Base-by-base conservation (phyloP, 495 filamentous ascomycete species). In the Jackrogersella multiformis region DNA sequence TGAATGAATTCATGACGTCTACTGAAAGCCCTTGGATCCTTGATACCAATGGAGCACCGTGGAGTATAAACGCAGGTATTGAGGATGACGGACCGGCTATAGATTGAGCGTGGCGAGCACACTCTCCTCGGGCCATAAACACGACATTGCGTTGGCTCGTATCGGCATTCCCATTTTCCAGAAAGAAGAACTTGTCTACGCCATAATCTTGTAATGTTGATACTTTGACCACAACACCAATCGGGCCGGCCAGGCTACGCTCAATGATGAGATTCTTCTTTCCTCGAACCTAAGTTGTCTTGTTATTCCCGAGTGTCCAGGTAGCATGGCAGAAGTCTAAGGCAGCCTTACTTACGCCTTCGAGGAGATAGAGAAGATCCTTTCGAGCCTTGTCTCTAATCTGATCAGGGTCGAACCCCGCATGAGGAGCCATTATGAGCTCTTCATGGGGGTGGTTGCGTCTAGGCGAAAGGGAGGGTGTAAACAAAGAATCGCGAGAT, bases 241-340 rank as follows among this genome's bases (percentile, higher is more conserved):
- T 85, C 32, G 93, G 90, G 35, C 94, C 94, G 66, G 94, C 93
- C 69, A 99, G 85, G 70, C 89, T 86, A 77, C 92, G 90, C 75
- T 97, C 94, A 72, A 98, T 89, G 55, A 98, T 90, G 64, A 99
- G 84, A 78, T 97, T 97, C 84, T 99, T 99, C 88, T 97, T 98
- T 59, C 96, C 96, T 74, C 92, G 89, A 63, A 97, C 91, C 95
- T 99, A 73, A 46, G 30, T 48, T 61, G 73, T 60, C 61, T 66
- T 73, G 75, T 76, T 70, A 77, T 67, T 76, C 54, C 36, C 56
- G 68, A 70, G 56, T 66, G 61, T 68, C 34, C 38, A 39, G 39
- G 49, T 18, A 57, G 34, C 4, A 59, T 24, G 24, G 16, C 21
- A 34, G 26, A 64, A 21, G 21, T 56, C 10, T 28, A 20, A 73